Base-by-base conservation (phyloP, 2,329 filamentous ascomycete genomes). In the Harringtonia aguacate region DNA sequence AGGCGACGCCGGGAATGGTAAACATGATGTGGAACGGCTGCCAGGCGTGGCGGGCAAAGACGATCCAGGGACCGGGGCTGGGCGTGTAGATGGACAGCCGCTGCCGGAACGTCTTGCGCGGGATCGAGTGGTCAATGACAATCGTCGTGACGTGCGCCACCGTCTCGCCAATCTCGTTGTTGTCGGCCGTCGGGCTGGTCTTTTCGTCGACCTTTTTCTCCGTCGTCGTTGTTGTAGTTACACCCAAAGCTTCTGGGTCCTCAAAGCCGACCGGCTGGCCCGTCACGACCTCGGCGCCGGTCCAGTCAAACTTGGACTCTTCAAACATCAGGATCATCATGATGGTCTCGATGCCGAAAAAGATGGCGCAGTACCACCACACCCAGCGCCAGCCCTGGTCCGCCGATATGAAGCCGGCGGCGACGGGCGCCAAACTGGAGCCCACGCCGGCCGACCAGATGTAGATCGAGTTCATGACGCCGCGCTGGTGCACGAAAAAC, bases 401-500 rank as follows among this genome's bases (percentile, higher is more conserved):
- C 35, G 70, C 63, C 30, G 62, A 61, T 46, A 75, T 68, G 50
- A 67, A 74, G 1, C 70, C 71, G 5, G 67, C 67, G 28, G 72
- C 56, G 8, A 75, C 51, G 4, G 70, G 70, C 1, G 67, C 66
- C 5, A 71, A 49, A 22, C 30, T 40, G 22, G n/a, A 14, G 7
- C 45, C 45, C 48, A 65, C 69, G 48, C 65, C 68, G 50, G 58
- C 61, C 24, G 63, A 63, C 20, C 61, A 61, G n/a, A 64, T 66
- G 50, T 69, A 69, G 14, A 65, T 53, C 48, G 68, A 14, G 24
- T 58, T 65, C 70, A 75, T 75, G 41, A 61, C 57, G 3, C 70
- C 72, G 44, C 73, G 61, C 52, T 78, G 69, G 47, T 77, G 73
- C 10, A 77, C 58, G 54, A 75, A 77, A 57, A 76, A 77, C 31